Evolutionary conservation across 1,284 basidiomycete species (phyloP).

Genomic region (Cystobasidium sp.): DNA sequence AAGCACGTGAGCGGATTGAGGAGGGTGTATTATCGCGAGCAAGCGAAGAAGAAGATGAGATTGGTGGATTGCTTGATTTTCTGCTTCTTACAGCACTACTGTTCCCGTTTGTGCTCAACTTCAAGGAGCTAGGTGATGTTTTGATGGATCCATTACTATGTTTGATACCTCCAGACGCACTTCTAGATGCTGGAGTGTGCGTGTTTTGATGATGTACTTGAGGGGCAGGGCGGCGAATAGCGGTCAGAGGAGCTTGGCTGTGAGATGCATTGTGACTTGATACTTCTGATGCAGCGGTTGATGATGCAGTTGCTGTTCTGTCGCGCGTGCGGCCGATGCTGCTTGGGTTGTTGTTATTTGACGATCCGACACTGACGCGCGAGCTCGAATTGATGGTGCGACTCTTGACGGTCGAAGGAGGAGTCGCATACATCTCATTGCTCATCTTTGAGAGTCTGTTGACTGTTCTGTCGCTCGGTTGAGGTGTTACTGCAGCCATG

Average conservation of each 20-base stretch:
- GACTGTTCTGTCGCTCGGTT: background rate
- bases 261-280: background rate
- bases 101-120: background rate
- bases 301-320: constrained; percentile 4
- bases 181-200: constrained; percentile 10
- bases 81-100: constrained; percentile 5
- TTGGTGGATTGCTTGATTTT: constrained; percentile 13
- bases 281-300: background rate
- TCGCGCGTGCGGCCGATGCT: constrained; percentile 25
- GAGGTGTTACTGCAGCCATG: constrained; percentile 8
- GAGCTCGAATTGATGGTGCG: constrained; percentile 32
- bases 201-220: constrained; percentile 21
- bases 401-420: constrained; percentile 12
- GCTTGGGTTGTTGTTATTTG: constrained; percentile 15
- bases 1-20: constrained; percentile 5
- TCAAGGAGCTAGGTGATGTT: constrained; percentile 5
- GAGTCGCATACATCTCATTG: constrained; percentile 21
- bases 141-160: background rate
- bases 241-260: constrained; percentile 27
- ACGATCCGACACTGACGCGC: constrained; percentile 3
- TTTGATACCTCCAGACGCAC: background rate
- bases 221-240: constrained; percentile 30
- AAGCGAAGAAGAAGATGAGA: background rate
- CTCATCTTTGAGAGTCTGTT: constrained; percentile 24
- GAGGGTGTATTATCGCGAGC: constrained; percentile 9